Conservation (phyloP, 2,329 filamentous ascomycete genomes). For the Xylariaceae sp. region DNA sequence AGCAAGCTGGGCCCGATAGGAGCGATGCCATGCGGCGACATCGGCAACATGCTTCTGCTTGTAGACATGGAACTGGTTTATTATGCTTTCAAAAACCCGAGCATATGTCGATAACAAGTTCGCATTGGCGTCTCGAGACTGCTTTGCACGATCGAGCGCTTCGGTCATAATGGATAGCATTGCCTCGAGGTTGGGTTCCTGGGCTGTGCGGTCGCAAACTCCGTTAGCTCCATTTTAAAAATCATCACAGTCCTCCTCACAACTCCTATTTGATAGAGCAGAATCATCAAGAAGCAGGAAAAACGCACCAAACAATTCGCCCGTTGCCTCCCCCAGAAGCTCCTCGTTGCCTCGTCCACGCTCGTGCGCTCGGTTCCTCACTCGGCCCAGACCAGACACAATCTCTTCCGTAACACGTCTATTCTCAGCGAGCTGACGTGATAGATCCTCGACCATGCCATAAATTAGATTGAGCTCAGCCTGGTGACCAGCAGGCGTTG, state of each 20-base stretch:
- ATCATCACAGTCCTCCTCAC: background rate
- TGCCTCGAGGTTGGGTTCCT: conserved; percentile 55
- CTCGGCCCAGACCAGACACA: conserved; percentile 56
- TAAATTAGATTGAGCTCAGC: conserved; percentile 65
- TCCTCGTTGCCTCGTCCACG: conserved; percentile 54
- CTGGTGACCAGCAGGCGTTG: conserved; percentile 62
- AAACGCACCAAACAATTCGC: conserved; percentile 51
- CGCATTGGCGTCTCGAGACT: conserved; percentile 56
- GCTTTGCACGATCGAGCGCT: conserved; percentile 56
- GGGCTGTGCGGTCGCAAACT: conserved; percentile 37
- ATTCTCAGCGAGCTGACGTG: conserved; percentile 57
- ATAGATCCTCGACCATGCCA: conserved; percentile 61
- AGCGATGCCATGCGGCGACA: conserved; percentile 59
- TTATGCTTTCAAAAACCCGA: conserved; percentile 50
- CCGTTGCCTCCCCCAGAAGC: conserved; percentile 49
- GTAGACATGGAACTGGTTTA: conserved; percentile 61
- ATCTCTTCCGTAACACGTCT: conserved; percentile 58
- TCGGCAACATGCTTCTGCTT: conserved; percentile 58
- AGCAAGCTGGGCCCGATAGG: conserved; percentile 59
- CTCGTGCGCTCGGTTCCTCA: conserved; percentile 51
- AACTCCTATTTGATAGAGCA: background rate
- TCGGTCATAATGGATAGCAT: conserved; percentile 57
- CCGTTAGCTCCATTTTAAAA: conserved; percentile 7
- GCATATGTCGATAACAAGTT: conserved; percentile 54
- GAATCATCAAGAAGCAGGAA: background rate